Base-by-base conservation (phyloP, 306 rosid genomes). In the Quercus variabilis region DNA sequence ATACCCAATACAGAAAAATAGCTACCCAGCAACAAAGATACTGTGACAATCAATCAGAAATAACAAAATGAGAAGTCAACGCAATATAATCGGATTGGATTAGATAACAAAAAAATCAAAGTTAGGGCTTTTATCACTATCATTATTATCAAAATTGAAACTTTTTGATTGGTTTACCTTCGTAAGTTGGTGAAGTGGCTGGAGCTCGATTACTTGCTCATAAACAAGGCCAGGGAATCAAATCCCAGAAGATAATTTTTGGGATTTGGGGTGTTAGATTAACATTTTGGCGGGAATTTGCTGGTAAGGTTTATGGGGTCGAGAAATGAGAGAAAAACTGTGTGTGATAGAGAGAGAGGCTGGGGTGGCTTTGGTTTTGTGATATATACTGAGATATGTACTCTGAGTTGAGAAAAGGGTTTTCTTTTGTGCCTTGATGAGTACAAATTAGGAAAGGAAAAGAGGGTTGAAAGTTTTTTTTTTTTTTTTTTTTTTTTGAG, bases 121-220 rank as follows among this genome's bases (percentile, higher is more conserved):
- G 57, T 52, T 83, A 74, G 87, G 89, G 86, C 77, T 90, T 81
- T 18, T 12, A 51, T 8, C 63, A 67, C 10, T 4, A 33, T 12
- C 5, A 49, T 49, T 49, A 49, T 49, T 12, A 11, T 41, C 46
- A 41, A 41, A 41, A 41, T 41, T 41, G 46, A 41, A 41, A 41
- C 46, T 41, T 2, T 41, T 41, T 41, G 11, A 41, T 41, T 41
- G 15, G 54, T 3, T 73, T 86, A 94, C 98, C 96, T 89, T 21
- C 69, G 68, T 71, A 80, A 73, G 74, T 81, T 80, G 51, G 75
- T 83, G 80, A 79, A 89, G 83, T 79, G 86, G 79, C 62, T 28
- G 81, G 85, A 83, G 79, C 80, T 83, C 71, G 83, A 84, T 72
- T 85, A 78, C 80, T 80, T 75, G 69, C 72, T 82, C 89, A 79